phyloP scores from a whole-genome alignment of 345 rosid species.

The Microcos paniculata region DNA sequence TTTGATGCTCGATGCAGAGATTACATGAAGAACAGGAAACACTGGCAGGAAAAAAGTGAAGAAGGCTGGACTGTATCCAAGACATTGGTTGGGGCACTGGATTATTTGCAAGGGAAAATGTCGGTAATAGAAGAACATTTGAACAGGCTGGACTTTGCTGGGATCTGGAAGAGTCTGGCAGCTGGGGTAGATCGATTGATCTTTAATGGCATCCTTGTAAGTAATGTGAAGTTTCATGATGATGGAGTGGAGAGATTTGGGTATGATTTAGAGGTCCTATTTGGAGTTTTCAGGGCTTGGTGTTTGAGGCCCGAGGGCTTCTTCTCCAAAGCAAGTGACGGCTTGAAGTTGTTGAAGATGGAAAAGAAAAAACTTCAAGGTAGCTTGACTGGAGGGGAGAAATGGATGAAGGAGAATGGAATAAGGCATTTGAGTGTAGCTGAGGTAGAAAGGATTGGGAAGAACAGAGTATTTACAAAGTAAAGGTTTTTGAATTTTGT shows the following conservation, averaged over 20 bases:
- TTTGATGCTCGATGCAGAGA: constrained; percentile 76
- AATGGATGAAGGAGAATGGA: constrained; percentile 60
- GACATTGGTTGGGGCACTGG: constrained; percentile 65
- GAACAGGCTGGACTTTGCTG: constrained; percentile 62
- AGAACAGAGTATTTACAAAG: constrained; percentile 44
- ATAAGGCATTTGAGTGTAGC: constrained; percentile 53
- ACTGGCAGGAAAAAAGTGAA: constrained; percentile 77
- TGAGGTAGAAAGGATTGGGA: constrained; percentile 62
- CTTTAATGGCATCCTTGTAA: constrained; percentile 57
- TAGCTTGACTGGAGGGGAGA: constrained; percentile 34
- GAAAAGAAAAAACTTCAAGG: constrained; percentile 54
- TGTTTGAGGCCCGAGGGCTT: constrained; percentile 85
- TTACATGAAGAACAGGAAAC: constrained; percentile 75
- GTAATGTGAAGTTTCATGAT: constrained; percentile 55
- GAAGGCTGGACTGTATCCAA: constrained; percentile 71
- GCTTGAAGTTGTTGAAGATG: constrained; percentile 66
- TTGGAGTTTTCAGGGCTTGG: constrained; percentile 75
- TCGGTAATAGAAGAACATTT: constrained; percentile 53
- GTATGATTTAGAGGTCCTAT: constrained; percentile 61
- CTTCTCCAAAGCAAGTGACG: constrained; percentile 59
- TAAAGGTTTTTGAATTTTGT: constrained; percentile 11
- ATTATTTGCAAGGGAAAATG: constrained; percentile 75
- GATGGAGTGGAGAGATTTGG: constrained; percentile 63
- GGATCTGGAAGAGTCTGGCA: constrained; percentile 78
- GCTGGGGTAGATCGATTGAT: constrained; percentile 60